Percentiles rank a stretch among this genome's conserved stretches.
Evolutionary conservation across 2,329 filamentous ascomycete species (phyloP).

Genomic region (Pseudocercospora fuligena): DNA sequence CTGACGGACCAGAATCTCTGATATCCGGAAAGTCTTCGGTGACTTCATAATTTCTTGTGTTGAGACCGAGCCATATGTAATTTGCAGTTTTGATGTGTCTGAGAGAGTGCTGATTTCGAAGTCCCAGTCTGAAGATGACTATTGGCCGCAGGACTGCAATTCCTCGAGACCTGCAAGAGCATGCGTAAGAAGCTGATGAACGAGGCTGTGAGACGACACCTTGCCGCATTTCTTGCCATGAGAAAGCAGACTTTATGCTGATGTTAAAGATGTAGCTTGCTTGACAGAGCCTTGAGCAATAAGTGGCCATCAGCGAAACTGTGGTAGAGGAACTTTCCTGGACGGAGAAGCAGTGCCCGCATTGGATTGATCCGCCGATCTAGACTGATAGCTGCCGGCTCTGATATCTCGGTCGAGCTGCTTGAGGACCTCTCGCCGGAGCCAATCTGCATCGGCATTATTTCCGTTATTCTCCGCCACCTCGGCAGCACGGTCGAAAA

Average conservation of each 20-base stretch:
- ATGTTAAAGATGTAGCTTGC: too few relatives aligned
- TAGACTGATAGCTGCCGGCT: too few relatives aligned
- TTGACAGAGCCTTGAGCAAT: too few relatives aligned
- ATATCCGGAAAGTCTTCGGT: background rate
- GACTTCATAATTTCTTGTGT: background rate
- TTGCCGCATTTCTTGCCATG: background rate
- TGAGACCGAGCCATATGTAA: background rate
- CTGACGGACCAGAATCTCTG: background rate
- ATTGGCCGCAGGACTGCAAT: background rate
- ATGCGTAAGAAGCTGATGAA: background rate
- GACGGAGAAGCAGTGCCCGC: too few relatives aligned
- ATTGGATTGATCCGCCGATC: too few relatives aligned
- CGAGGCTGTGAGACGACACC: background rate
- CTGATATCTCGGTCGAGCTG: too few relatives aligned
- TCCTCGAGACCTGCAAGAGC: background rate
- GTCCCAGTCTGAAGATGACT: background rate
- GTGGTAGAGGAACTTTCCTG: too few relatives aligned
- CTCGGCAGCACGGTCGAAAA: background rate
- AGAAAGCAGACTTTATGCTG: too few relatives aligned
- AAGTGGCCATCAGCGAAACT: too few relatives aligned
- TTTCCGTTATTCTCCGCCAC: background rate
- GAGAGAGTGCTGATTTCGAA: background rate
- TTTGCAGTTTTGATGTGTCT: too few relatives aligned
- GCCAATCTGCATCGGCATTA: background rate
- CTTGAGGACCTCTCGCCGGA: background rate